Conservation (phyloP, 2,329 filamentous ascomycete genomes). For the Claviceps fusiformis region DNA sequence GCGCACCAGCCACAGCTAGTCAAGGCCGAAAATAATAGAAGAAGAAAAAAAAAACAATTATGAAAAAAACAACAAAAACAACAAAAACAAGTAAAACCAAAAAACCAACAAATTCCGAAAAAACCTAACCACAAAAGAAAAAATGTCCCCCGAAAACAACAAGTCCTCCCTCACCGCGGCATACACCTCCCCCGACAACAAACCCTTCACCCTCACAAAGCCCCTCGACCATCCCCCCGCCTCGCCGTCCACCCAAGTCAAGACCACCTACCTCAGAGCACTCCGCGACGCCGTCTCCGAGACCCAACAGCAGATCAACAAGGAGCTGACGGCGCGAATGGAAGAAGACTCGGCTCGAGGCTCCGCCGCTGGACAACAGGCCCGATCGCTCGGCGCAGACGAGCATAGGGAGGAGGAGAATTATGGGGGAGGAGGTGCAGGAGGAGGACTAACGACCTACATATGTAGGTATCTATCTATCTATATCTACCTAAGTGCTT, state of each 20-base stretch:
- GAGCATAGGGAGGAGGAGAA: slow-evolving; percentile 57
- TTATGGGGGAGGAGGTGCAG: slow-evolving; percentile 75
- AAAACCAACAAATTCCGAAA: no score
- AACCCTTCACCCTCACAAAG: slow-evolving; percentile 30
- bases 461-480: no score
- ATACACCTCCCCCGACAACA: slow-evolving; percentile 40
- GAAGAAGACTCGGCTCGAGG: slow-evolving; percentile 51
- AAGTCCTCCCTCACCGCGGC: slow-evolving; percentile 27
- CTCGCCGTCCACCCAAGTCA: slow-evolving; percentile 29
- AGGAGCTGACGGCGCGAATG: slow-evolving; percentile 60
- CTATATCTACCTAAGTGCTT: no score
- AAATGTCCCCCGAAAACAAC: not conserved
- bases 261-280: slow-evolving; percentile 43
- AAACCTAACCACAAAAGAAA: no score
- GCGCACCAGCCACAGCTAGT: no score
- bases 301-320: slow-evolving; percentile 56
- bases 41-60: no score
- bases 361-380: slow-evolving; percentile 12
- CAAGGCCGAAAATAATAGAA: no score
- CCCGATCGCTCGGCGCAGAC: slow-evolving; percentile 22
- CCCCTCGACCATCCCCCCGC: slow-evolving; percentile 23
- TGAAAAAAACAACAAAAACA: no score
- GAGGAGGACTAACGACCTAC: slow-evolving; percentile 37
- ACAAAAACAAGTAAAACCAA: no score
- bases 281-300: slow-evolving; percentile 43